Conservation (phyloP, 805 yeast species). For the Yarrowia alimentaria region DNA sequence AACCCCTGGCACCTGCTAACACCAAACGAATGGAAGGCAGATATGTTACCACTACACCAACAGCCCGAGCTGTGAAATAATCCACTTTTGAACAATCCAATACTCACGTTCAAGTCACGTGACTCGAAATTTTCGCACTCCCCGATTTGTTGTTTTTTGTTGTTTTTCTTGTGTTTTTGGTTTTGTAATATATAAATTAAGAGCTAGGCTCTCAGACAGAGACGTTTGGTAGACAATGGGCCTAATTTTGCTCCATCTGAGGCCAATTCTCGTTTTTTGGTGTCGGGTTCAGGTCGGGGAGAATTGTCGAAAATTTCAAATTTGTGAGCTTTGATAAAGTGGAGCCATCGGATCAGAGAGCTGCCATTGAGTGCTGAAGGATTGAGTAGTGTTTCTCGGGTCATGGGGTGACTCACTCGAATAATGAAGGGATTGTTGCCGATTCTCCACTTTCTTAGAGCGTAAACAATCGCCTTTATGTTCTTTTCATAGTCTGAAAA, state of each 20-base stretch:
- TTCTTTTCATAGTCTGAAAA: conserved; percentile 11
- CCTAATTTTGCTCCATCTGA: no score
- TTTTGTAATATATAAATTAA: neutral
- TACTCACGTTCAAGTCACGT: neutral
- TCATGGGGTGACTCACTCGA: neutral
- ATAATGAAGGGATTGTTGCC: neutral
- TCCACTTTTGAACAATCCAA: neutral
- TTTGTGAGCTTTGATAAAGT: conserved; percentile 1
- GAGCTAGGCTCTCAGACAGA: no score
- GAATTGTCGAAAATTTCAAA: conserved; percentile 1
- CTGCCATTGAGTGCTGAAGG: conserved; percentile 2
- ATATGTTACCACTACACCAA: conserved; percentile 25
- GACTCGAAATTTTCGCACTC: neutral
- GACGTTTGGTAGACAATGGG: no score
- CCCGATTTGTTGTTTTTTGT: no score
- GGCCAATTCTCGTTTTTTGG: no score
- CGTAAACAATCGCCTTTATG: conserved; percentile 6
- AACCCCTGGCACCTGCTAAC: conserved; percentile 26
- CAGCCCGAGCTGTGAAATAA: neutral
- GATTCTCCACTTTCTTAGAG: conserved; percentile 11
- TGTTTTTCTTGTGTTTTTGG: no score
- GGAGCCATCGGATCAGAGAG: conserved; percentile 3
- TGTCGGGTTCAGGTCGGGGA: no score
- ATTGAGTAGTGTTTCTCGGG: neutral
- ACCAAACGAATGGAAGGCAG: conserved; percentile 22